Conservation (phyloP, 1,139 yeast species). For the Magnusiomyces tetraspermus region DNA sequence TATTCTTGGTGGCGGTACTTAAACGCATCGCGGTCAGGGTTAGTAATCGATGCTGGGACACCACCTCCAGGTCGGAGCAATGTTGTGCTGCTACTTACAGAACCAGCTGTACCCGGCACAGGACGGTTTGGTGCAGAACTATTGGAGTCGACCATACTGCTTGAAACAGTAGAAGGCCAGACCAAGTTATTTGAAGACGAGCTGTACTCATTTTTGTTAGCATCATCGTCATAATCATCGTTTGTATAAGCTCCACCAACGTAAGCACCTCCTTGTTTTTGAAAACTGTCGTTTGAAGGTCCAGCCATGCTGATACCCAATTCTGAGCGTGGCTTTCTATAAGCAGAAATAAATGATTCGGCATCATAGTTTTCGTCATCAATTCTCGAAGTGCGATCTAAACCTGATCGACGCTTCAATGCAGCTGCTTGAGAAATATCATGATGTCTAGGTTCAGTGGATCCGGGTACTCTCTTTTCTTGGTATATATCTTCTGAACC, state of each 20-base stretch:
- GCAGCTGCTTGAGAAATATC: too few relatives aligned
- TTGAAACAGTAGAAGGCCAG: neutral
- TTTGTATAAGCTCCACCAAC: too few relatives aligned
- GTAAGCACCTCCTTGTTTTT: too few relatives aligned
- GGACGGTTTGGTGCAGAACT: neutral
- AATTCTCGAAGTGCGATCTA: neutral
- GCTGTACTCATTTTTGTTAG: too few relatives aligned
- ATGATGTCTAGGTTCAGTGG: too few relatives aligned
- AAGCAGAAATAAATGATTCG: neutral
- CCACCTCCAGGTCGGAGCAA: neutral
- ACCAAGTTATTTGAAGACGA: neutral
- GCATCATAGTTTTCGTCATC: neutral
- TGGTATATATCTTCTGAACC: neutral
- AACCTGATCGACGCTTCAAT: neutral
- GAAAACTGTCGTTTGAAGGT: neutral
- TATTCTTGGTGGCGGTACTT: constrained; percentile 1
- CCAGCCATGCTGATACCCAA: neutral
- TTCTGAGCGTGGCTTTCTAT: neutral
- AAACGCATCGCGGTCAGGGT: neutral
- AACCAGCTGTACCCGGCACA: neutral
- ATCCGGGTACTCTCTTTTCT: neutral
- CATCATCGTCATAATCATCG: too few relatives aligned
- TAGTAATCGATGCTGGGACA: constrained; percentile 1
- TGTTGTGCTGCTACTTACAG: neutral
- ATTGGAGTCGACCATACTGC: neutral